A percentile compares a stretch with the other conserved stretches of the same genome.
Evolutionary conservation across 441 rosid species (phyloP).

Genomic region (Croton setiger): DNA sequence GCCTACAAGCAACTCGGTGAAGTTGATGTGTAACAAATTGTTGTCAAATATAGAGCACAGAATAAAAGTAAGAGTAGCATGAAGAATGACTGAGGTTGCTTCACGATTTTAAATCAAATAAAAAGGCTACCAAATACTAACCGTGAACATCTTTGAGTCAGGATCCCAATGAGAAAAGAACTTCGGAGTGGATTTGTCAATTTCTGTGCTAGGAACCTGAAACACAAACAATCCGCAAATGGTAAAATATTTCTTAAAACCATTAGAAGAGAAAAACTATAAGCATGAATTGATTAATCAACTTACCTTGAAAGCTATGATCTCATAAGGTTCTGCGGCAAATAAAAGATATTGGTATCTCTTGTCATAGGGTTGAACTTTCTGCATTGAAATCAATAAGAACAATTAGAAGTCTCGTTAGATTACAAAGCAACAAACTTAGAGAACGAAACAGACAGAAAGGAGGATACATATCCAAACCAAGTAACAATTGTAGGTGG

Average conservation of each 20-base stretch:
- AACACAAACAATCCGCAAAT: not conserved
- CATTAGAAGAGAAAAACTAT: constrained; percentile 4
- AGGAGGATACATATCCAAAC: not conserved
- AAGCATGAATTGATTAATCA: not conserved
- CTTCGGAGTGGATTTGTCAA: constrained; percentile 94
- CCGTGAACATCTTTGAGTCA: constrained; percentile 96
- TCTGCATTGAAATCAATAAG: constrained; percentile 40
- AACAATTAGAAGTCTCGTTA: constrained; percentile 8
- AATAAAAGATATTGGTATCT: constrained; percentile 82
- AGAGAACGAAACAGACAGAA: not conserved
- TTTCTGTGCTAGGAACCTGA: constrained; percentile 98
- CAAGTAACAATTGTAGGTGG: not conserved
- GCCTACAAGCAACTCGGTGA: not conserved
- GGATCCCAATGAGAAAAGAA: constrained; percentile 99
- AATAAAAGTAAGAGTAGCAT: not conserved
- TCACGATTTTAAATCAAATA: not conserved
- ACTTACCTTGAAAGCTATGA: constrained; percentile 89
- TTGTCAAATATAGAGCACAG: not conserved
- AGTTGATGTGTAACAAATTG: not conserved
- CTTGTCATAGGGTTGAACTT: constrained; percentile 79
- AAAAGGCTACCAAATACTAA: constrained; percentile 30
- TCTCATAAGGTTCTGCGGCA: constrained; percentile 98
- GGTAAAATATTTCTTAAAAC: constrained; percentile 4
- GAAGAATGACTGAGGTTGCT: not conserved
- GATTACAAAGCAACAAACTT: not conserved